These are phyloP conservation scores for Adansonia digitata DNA, from an alignment of 345 rosid genomes.

Conservation along the genomic window DNA sequence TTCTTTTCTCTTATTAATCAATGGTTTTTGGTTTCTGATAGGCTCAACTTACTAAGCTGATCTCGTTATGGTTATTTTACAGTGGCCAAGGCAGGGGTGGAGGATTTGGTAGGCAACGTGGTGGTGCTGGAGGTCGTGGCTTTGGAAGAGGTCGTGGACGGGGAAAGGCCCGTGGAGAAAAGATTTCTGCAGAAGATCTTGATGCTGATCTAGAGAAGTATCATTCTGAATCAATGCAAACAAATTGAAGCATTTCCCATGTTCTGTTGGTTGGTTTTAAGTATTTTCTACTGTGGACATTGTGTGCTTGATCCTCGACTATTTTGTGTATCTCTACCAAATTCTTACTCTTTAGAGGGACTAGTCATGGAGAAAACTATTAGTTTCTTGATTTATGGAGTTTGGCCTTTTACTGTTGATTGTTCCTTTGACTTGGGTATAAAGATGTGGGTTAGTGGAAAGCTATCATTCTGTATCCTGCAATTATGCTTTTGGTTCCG, in stretches of 20 bases:
- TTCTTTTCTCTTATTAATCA: neutral
- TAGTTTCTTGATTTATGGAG: constrained; percentile 29
- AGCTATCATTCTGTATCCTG: constrained; percentile 29
- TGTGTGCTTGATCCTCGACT: constrained; percentile 28
- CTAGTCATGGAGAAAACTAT: constrained; percentile 28
- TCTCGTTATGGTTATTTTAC: constrained; percentile 8
- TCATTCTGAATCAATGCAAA: constrained; percentile 76
- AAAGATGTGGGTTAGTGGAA: constrained; percentile 38
- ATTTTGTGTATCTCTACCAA: constrained; percentile 29
- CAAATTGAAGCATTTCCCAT: constrained; percentile 32
- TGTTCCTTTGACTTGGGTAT: constrained; percentile 38
- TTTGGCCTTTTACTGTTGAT: constrained; percentile 29
- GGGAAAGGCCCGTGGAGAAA: constrained; percentile 69
- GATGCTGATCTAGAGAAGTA: constrained; percentile 98
- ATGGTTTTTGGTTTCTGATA: neutral
- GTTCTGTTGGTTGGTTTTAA: constrained; percentile 12
- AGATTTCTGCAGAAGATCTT: constrained; percentile 86
- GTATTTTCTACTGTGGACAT: constrained; percentile 26
- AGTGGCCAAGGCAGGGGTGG: constrained; percentile 67
- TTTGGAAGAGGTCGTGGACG: constrained; percentile 59
- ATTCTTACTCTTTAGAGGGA: constrained; percentile 25
- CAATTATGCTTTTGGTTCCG: constrained; percentile 23
- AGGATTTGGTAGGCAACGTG: constrained; percentile 45
- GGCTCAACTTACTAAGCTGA: neutral
- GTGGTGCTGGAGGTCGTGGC: constrained; percentile 49